Evolutionary conservation across 202 grass and related monocot species (phyloP), one percentile per base, ranked within the genome.

Genomic region (Cymbopogon flexuosus): DNA sequence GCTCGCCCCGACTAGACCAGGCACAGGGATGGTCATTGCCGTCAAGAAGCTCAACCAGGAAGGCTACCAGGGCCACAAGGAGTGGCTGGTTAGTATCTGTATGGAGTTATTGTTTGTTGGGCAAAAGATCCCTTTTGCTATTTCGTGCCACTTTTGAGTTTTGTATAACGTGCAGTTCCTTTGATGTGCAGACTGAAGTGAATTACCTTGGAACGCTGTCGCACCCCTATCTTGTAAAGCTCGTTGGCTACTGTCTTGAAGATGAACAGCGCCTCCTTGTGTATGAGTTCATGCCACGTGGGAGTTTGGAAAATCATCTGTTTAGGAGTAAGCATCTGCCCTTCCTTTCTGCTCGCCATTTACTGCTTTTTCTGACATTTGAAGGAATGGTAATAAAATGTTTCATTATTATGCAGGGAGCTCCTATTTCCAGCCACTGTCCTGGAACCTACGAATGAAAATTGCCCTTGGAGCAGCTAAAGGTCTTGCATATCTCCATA

Each of bases 401-500:
- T 69, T 36, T 3, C 10, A 43, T 62, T 58, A 70, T 68, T 22
- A 62, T 79, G 75, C 78, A 97, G 94, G 94, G 78, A 78, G 92
- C 70, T 84, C 94, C 35, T 82, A 94, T 79, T 92, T 92, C 79
- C 94, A 97, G 66, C 92, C 94, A 0, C 79, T 94, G 14, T 78
- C 92, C 30, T 97, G 94, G 94, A 94, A 85, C 82, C 83, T 94
- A 24, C 87, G 94, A 5, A 94, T 97, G 94, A 97, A 92, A 77
- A 87, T 94, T 68, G 94, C 91, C n/a, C 89, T 94, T 21, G 94
- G 89, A 77, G 94, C 94, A 54, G 94, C 94, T 18, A 92, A 85
- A 84, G 94, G 90, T 60, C 94, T 97, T 12, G 94, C 94, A 10
- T 97, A 87, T 89, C 94, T 97, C 65, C 94, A 97, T 76, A 97